Evolutionary conservation across 495 filamentous ascomycete species (phyloP).

Genomic region (Ramalina peruviana): DNA sequence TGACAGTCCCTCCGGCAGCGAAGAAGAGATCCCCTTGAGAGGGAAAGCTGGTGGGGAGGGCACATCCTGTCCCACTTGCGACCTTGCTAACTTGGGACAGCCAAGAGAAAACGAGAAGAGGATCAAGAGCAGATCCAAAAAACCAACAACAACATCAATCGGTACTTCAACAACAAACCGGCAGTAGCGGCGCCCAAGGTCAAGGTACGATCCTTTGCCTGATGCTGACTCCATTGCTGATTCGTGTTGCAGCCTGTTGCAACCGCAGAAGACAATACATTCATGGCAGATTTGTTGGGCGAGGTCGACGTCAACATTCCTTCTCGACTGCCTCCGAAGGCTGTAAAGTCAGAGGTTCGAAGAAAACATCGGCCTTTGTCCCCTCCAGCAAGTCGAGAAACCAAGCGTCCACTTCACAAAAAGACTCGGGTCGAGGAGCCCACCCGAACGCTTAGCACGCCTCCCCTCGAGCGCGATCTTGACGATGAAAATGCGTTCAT

Average conservation of each 20-base stretch:
- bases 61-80: neutral
- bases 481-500: conserved; percentile 44
- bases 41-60: conserved; percentile 45
- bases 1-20: conserved; percentile 53
- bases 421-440: conserved; percentile 9
- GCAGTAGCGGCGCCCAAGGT: conserved; percentile 60
- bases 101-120: conserved; percentile 81
- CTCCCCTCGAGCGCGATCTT: conserved; percentile 26
- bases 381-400: conserved; percentile 46
- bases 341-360: conserved; percentile 57
- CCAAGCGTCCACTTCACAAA: conserved; percentile 29
- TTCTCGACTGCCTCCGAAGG: conserved; percentile 44
- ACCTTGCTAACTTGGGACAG: conserved; percentile 21
- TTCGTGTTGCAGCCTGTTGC: conserved; percentile 24
- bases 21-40: conserved; percentile 47
- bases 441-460: conserved; percentile 23
- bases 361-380: conserved; percentile 70
- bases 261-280: conserved; percentile 76
- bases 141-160: conserved; percentile 79
- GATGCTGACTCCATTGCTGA: conserved; percentile 6
- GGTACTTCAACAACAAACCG: conserved; percentile 76
- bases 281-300: conserved; percentile 69
- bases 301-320: conserved; percentile 77
- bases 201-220: conserved; percentile 9
- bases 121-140: conserved; percentile 74